phyloP scores from a whole-genome alignment of 331 rosid genomes.

The Phaseolus coccineus region DNA sequence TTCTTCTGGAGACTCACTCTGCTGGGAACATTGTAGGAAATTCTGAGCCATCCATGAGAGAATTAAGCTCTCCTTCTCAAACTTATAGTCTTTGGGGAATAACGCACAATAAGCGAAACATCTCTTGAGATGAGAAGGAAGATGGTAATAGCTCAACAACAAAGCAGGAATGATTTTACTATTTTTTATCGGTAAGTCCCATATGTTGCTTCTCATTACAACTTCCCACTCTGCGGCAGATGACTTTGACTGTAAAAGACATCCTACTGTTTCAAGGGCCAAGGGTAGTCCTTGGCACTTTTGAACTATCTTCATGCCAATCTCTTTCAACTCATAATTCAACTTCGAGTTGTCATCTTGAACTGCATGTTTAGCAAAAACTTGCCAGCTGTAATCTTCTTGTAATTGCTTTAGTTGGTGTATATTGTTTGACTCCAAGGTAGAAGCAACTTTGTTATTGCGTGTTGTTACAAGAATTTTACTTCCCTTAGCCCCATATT shows the following conservation, averaged over 20 bases:
- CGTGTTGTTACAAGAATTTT: conserved; percentile 29
- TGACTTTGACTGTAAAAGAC: neutral
- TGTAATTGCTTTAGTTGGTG: neutral
- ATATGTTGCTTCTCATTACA: neutral
- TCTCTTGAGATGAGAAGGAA: neutral
- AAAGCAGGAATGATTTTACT: neutral
- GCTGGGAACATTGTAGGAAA: neutral
- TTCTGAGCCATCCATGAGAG: neutral
- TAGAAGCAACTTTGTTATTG: neutral
- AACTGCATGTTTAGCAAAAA: no score
- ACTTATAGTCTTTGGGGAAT: neutral
- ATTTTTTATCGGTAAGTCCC: neutral
- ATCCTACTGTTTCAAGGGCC: neutral
- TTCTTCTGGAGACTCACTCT: neutral
- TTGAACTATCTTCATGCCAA: neutral
- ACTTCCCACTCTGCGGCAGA: neutral
- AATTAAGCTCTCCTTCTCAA: neutral
- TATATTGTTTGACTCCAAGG: neutral
- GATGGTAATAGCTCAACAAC: neutral
- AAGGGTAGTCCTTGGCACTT: conserved; percentile 10
- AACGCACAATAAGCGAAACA: neutral
- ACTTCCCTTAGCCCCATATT: conserved; percentile 2
- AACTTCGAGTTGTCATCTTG: neutral
- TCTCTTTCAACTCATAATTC: neutral
- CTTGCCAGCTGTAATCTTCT: neutral